Evolutionary conservation across 805 yeast species (phyloP), one percentile per base, ranked within the genome.

Genomic region (Teunomyces stri): DNA sequence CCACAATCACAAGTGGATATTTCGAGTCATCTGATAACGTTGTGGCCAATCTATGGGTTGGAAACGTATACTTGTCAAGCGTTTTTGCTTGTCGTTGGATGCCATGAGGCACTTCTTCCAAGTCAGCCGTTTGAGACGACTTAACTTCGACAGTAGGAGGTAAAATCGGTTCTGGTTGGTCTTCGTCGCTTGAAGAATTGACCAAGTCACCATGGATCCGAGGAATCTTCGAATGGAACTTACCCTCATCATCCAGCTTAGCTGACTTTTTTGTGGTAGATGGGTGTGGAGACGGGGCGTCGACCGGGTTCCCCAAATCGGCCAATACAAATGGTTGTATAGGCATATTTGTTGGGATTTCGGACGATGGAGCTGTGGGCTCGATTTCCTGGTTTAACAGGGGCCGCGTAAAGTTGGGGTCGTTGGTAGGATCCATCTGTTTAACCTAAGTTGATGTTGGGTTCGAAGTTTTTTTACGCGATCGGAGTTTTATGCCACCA

Each of bases 101-200:
- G 1, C 98, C 97, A 57, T 87, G 91, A 0, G 99, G 99, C 10
- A 94, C 97, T 66, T 94, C 99, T 65, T 94, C 99, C 49, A 94
- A 75, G 60, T 91, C 97, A 0, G 97, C 98, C 44, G 89, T 85
- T 59, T 88, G 95, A 42, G 72, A 69, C 34, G 79, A 73, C 50
- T 69, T 73, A 13, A 79, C 76, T 49, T 75, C 62, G 10, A 78
- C 75, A 3, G 76, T 55, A 27, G 75, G 72, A 28, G 76, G 73
- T 33, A 73, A 55, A 21, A 66, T 58, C n/a, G 51, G 22, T 31
- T 31, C 27, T 45, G 43, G 42, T 5, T 27, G 39, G 4, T 31
- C 47, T 11, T 68, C 75, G 30, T 71, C 78, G 20, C 78, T 72
- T 20, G 81, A 55, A 61, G 78, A 54, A 52, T 64, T 54, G 61